Conservation (phyloP, 176 grass and related monocot species). For the Phragmites australis region DNA sequence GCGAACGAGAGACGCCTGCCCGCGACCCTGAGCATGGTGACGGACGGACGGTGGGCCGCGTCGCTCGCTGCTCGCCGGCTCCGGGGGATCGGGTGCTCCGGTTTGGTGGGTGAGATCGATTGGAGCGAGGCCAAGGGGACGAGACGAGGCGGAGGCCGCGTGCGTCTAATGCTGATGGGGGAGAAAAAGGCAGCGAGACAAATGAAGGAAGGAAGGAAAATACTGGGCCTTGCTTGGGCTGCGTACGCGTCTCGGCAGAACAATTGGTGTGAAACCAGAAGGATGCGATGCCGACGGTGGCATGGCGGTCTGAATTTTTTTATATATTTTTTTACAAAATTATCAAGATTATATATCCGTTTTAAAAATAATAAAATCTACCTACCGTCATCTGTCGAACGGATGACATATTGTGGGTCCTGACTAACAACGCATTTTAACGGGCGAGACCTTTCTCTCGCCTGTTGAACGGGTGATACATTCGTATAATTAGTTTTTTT, state of each 20-base stretch:
- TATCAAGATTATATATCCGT: too few relatives aligned
- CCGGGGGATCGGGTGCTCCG: slow-evolving; percentile 21
- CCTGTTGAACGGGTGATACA: too few relatives aligned
- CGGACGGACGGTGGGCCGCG: neutral
- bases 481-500: too few relatives aligned
- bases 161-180: neutral
- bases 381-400: too few relatives aligned
- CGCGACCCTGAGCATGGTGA: slow-evolving; percentile 57
- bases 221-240: slow-evolving; percentile 12
- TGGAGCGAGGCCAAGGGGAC: neutral
- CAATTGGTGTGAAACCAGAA: neutral
- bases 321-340: too few relatives aligned
- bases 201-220: neutral
- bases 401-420: too few relatives aligned
- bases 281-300: too few relatives aligned
- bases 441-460: too few relatives aligned
- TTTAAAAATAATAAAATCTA: too few relatives aligned
- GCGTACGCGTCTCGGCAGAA: neutral
- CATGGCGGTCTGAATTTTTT: too few relatives aligned
- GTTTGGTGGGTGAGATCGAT: slow-evolving; percentile 10
- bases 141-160: neutral
- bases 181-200: neutral
- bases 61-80: slow-evolving; percentile 21
- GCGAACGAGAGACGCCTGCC: slow-evolving; percentile 47
- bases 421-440: too few relatives aligned